Evolutionary conservation across 441 rosid species (phyloP).

Genomic region (Breynia disticha): DNA sequence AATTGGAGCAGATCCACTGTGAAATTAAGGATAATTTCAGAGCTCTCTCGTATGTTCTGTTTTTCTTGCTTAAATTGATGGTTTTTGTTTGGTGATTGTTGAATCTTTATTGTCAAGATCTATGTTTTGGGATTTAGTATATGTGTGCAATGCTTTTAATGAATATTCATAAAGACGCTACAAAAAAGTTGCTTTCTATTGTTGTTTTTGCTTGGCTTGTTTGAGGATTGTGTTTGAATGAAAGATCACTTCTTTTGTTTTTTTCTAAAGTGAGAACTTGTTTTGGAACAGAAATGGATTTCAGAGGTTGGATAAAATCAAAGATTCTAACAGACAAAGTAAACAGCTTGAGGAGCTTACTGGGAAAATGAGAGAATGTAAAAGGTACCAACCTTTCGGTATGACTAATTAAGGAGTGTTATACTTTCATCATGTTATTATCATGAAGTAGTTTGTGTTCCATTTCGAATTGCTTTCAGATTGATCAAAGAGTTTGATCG

Average conservation of each 20-base stretch:
- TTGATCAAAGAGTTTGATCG: conserved; percentile 88
- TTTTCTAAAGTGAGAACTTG: background rate
- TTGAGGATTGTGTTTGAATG: too few relatives aligned
- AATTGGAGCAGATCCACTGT: conserved; percentile 96
- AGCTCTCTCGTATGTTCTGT: conserved; percentile 64
- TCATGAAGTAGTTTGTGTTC: background rate
- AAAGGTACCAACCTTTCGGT: conserved; percentile 72
- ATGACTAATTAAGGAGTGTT: too few relatives aligned
- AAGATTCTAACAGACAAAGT: conserved; percentile 79
- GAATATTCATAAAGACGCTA: too few relatives aligned
- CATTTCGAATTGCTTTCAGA: conserved; percentile 24
- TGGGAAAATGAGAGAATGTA: conserved; percentile 88
- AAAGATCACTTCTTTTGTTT: too few relatives aligned
- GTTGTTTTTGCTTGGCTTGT: too few relatives aligned
- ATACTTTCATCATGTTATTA: too few relatives aligned
- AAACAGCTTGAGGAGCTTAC: conserved; percentile 94
- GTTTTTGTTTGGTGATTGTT: conserved; percentile 1
- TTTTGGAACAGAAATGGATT: conserved; percentile 64
- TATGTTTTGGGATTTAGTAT: too few relatives aligned
- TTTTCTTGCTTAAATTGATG: background rate
- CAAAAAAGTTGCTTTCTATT: too few relatives aligned
- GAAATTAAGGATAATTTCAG: conserved; percentile 87
- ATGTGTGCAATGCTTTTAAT: too few relatives aligned
- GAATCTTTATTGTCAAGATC: too few relatives aligned
- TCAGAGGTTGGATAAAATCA: conserved; percentile 90